Conservation (phyloP, 2,329 filamentous ascomycete genomes). For the Aureobasidium sp. region DNA sequence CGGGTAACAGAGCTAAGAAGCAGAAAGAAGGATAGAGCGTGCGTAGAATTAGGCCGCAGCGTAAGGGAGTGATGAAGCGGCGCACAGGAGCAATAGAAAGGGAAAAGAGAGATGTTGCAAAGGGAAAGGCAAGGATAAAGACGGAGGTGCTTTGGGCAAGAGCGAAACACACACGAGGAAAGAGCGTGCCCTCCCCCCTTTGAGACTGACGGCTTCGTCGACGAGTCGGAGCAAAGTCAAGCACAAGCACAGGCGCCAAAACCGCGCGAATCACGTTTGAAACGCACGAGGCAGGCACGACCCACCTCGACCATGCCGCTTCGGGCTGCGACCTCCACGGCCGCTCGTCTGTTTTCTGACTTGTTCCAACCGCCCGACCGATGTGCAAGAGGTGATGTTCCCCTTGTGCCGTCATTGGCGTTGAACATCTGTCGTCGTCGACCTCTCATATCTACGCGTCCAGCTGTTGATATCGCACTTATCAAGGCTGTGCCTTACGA, state of each 20-base stretch:
- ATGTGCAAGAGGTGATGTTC: neutral
- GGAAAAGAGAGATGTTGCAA: constrained; percentile 9
- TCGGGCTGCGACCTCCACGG: neutral
- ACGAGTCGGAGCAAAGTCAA: constrained; percentile 9
- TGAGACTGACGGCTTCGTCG: neutral
- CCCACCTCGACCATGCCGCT: constrained; percentile 1
- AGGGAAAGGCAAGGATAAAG: constrained; percentile 8
- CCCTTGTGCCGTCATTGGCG: neutral
- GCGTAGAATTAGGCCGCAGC: neutral
- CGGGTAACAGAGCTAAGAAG: neutral
- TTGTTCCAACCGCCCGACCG: neutral
- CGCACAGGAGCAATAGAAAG: constrained; percentile 8
- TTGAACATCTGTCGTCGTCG: neutral
- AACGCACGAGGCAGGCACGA: constrained; percentile 8
- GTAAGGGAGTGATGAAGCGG: constrained; percentile 12
- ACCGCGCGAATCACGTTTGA: constrained; percentile 8
- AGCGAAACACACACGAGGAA: constrained; percentile 9
- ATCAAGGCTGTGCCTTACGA: neutral
- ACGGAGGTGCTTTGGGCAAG: constrained; percentile 3
- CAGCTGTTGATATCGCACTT: constrained; percentile 3
- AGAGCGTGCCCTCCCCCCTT: constrained; percentile 7
- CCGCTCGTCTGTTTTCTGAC: constrained; percentile 1
- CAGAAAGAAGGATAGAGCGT: neutral
- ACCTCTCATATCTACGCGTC: neutral
- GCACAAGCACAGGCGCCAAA: constrained; percentile 4